Base-by-base conservation (phyloP, 768 basidiomycete genomes). In the Hydnum rufescens region DNA sequence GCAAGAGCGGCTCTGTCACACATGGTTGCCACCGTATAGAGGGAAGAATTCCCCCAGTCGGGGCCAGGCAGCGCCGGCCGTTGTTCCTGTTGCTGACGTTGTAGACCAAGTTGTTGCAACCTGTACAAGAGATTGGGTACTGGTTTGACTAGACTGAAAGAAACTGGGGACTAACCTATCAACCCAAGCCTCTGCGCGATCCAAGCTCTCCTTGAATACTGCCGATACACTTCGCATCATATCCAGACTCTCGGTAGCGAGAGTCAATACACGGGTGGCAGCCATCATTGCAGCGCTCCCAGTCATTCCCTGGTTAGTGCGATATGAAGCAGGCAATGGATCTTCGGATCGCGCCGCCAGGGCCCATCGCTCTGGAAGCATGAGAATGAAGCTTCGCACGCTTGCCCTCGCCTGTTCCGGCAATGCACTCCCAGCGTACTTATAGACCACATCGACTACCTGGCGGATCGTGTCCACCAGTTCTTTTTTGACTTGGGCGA, bases 151-250 rank as follows among this genome's bases (percentile, higher is more conserved):
- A n/a, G n/a, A n/a, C n/a, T n/a, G n/a, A n/a, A n/a, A 8, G 36
- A 32, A 26, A 3, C 4, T 1, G 4, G 26, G 6, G 19, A 42
- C 16, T 5, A 23, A 59, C 63, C 26, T 22, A 50, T 50, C 49
- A 26, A 55, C 55, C 52, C 36, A 87, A 76, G 81, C 74, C 62
- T 92, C 89, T 29, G 88, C 89, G 52, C 80, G 71, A 62, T 90
- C 87, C 64, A 92, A 68, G 56, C 79, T 84, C 55, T 90, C 89
- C 60, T 78, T 81, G 55, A 92, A 82, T 23, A 92, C 85, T 3
- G 75, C 73, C n/a, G 85, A 85, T 28, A 90, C 85, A 28, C 83
- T 77, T 28, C 80, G 71, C 71, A 93, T 78, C 86, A 90, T 92
- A 61, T 93, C 88, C 64, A 93, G 61, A 61, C 87, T 89, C 68